These are phyloP conservation scores for Macadamia tetraphylla DNA, from an alignment of 164 flowering plant species.

Conservation along the genomic window DNA sequence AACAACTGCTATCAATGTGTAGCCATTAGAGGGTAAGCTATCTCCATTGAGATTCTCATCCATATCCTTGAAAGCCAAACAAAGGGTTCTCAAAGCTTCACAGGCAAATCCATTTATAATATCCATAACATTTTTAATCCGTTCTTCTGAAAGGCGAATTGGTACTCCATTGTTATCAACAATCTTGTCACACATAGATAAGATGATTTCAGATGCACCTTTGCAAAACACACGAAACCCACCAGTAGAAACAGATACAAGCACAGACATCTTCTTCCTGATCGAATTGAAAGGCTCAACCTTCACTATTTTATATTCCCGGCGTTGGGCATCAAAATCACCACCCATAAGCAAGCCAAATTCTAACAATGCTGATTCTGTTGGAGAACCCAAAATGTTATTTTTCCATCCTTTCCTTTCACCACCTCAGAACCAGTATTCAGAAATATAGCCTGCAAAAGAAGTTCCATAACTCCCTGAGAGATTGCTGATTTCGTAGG, in stretches of 20 bases:
- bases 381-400: conserved; percentile 60
- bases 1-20: conserved; percentile 41
- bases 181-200: conserved; percentile 33
- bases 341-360: conserved; percentile 62
- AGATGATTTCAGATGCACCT: conserved; percentile 83
- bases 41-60: conserved; percentile 15
- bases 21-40: conserved; percentile 32
- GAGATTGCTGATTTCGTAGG: conserved; percentile 15
- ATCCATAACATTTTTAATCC: conserved; percentile 17
- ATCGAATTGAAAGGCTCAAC: conserved; percentile 80
- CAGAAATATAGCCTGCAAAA: conserved; percentile 37
- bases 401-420: conserved; percentile 48
- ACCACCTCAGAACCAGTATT: conserved; percentile 57
- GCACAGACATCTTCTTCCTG: conserved; percentile 75
- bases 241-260: conserved; percentile 48
- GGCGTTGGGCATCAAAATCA: conserved; percentile 35
- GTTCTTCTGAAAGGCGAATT: conserved; percentile 24
- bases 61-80: conserved; percentile 42
- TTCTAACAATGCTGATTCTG: conserved; percentile 67
- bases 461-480: conserved; percentile 19
- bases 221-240: conserved; percentile 58
- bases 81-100: conserved; percentile 46
- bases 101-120: conserved; percentile 37
- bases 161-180: conserved; percentile 26
- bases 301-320: conserved; percentile 31